Evolutionary conservation across 2,329 filamentous ascomycete species (phyloP).

Genomic region (Cladosporium sp.): DNA sequence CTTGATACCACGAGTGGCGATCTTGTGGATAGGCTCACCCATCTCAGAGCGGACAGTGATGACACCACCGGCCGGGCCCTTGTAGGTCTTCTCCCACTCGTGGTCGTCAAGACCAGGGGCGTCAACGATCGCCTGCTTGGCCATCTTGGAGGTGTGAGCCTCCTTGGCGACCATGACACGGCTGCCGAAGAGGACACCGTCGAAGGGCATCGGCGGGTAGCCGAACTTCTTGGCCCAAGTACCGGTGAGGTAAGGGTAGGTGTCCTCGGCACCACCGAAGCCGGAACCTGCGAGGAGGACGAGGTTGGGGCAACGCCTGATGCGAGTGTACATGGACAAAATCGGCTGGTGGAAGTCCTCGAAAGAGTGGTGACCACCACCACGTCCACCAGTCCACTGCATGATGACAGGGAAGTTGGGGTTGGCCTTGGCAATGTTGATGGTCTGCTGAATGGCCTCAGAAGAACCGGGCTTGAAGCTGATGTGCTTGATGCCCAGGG

Average conservation of each 20-base stretch:
- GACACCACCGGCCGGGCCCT: slow-evolving; percentile 83
- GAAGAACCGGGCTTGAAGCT: slow-evolving; percentile 88
- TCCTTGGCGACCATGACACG: slow-evolving; percentile 95
- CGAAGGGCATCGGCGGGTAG: slow-evolving; percentile 90
- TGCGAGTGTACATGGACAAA: slow-evolving; percentile 83
- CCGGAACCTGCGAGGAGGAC: slow-evolving; percentile 86
- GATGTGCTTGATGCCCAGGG: slow-evolving; percentile 87
- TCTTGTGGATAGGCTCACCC: slow-evolving; percentile 98
- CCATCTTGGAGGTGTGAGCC: slow-evolving; percentile 77
- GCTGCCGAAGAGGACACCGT: slow-evolving; percentile 84
- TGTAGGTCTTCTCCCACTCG: slow-evolving; percentile 91
- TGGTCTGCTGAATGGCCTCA: slow-evolving; percentile 80
- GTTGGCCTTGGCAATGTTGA: slow-evolving; percentile 93
- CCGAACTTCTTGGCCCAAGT: slow-evolving; percentile 81
- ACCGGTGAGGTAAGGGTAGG: slow-evolving; percentile 87
- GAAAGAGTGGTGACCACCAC: slow-evolving; percentile 89
- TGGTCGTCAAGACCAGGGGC: slow-evolving; percentile 75
- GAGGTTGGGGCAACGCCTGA: slow-evolving; percentile 80
- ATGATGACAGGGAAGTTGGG: slow-evolving; percentile 87
- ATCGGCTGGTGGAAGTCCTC: slow-evolving; percentile 95
- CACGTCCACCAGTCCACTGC: slow-evolving; percentile 92
- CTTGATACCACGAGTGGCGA: slow-evolving; percentile 88
- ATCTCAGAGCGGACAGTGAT: slow-evolving; percentile 98
- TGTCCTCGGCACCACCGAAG: slow-evolving; percentile 84
- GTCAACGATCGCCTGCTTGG: slow-evolving; percentile 85